A percentile compares a stretch with the other conserved stretches of the same genome.
Evolutionary conservation across 257 asterid genomes (phyloP).

Genomic region (Hygrophila difformis): DNA sequence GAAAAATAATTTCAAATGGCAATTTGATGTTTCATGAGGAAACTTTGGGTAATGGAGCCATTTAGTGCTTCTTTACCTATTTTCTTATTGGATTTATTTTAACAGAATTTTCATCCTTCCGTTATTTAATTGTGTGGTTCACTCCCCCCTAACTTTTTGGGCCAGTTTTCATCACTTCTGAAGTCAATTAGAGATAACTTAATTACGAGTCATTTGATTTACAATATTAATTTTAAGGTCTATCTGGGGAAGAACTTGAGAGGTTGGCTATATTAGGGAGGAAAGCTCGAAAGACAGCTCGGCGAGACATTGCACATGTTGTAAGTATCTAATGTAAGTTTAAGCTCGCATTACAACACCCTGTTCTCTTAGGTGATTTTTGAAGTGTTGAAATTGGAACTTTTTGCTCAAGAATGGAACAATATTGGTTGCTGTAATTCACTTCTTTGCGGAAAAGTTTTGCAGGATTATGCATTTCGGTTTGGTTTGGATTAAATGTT

Average conservation of each 20-base stretch:
- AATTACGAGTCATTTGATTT: neutral
- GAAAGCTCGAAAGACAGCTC: conserved; percentile 78
- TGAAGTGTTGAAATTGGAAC: neutral
- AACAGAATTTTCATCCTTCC: neutral
- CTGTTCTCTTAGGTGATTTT: neutral
- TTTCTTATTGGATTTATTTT: too few relatives aligned
- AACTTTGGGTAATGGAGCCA: too few relatives aligned
- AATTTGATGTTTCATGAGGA: too few relatives aligned
- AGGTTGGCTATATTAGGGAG: conserved; percentile 70
- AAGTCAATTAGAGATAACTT: neutral
- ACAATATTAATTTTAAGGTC: conserved; percentile 35
- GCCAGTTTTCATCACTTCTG: too few relatives aligned
- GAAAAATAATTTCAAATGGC: too few relatives aligned
- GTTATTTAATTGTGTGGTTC: too few relatives aligned
- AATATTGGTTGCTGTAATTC: too few relatives aligned
- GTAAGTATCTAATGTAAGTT: conserved; percentile 40
- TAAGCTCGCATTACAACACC: too few relatives aligned
- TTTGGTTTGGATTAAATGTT: neutral
- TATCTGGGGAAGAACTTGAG: conserved; percentile 69
- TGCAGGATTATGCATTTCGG: neutral
- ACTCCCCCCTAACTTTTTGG: too few relatives aligned
- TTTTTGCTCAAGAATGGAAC: too few relatives aligned
- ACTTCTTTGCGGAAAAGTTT: neutral
- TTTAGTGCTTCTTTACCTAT: too few relatives aligned
- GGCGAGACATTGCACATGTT: conserved; percentile 87